Evolutionary conservation across 148 eudicot genomes (phyloP), one percentile per base, ranked within the genome.

Genomic region (Rhododendron molle): DNA sequence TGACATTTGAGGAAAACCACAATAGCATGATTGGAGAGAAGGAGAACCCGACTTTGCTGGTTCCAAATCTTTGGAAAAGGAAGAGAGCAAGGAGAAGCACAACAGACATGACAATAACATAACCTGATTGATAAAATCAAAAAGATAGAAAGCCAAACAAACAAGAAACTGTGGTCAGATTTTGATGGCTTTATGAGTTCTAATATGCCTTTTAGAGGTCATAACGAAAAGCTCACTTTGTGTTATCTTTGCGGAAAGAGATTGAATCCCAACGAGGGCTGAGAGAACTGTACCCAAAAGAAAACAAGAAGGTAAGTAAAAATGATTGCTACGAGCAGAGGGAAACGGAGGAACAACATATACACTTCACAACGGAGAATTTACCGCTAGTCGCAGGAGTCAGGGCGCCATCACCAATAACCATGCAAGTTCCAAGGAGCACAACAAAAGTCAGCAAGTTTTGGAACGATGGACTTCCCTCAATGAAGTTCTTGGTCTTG

Each of bases 21-120:
- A 83, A 1, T 28, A 86, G 72, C 89, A 90, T 89, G 23, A 86
- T 82, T 2, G 92, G 92, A 38, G 92, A 86, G 87, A 90, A 90
- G 1, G 69, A 56, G 87, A 83, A 85, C 71, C 89, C 52, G 3
- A 90, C 89, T 89, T 85, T 88, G 80, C 86, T 81, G 5, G 92
- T 90, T 43, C 92, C 92, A 16, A 69, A 88, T 15, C 73, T 72
- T 84, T 90, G 92, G 78, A 89, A 79, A 15, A 60, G 50, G 50
- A 90, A 90, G 32, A 89, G 89, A 10, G 46, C 83, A 15, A 90
- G 44, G 4, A 90, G 81, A n/a, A 90, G 83, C 30, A 85, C 84
- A 36, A 85, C 90, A 3, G 91, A 73, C 40, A 88, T 44, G 69
- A 85, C 12, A 30, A 86, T 85, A 21, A 88, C 90, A 83, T 86